A percentile compares a stretch with the other conserved stretches of the same genome.
Evolutionary conservation across 495 filamentous ascomycete species (phyloP).

Genomic region (Niebla homalea): DNA sequence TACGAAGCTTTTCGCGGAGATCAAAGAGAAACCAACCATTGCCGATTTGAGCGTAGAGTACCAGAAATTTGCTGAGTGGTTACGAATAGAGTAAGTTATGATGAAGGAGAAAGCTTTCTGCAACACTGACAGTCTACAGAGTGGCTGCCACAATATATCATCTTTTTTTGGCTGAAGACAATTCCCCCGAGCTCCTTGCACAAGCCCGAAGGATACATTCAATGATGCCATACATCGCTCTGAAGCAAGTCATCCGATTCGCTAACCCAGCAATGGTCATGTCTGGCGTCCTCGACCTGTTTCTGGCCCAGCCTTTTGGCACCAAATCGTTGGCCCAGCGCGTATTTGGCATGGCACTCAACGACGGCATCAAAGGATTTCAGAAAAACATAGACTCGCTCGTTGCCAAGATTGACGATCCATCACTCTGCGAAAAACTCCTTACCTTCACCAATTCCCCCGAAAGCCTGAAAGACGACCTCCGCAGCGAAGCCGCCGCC

Average conservation of each 20-base stretch:
- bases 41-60: slow-evolving; percentile 85
- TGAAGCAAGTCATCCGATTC: slow-evolving; percentile 94
- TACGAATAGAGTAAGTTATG: slow-evolving; percentile 65
- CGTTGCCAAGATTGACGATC: slow-evolving; percentile 58
- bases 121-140: slow-evolving; percentile 18
- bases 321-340: slow-evolving; percentile 80
- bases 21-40: slow-evolving; percentile 73
- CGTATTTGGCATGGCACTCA: slow-evolving; percentile 80
- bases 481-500: slow-evolving; percentile 53
- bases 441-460: slow-evolving; percentile 62
- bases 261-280: slow-evolving; percentile 95
- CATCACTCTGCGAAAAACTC: slow-evolving; percentile 67
- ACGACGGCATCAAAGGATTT: slow-evolving; percentile 74
- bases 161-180: slow-evolving; percentile 93
- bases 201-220: slow-evolving; percentile 89
- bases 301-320: slow-evolving; percentile 88
- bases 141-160: slow-evolving; percentile 95
- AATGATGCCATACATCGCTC: slow-evolving; percentile 74
- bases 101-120: neutral
- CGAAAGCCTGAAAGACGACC: slow-evolving; percentile 56
- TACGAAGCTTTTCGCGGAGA: slow-evolving; percentile 85
- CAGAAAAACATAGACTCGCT: slow-evolving; percentile 77
- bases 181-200: slow-evolving; percentile 88
- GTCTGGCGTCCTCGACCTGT: slow-evolving; percentile 82
- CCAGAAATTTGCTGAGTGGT: slow-evolving; percentile 96